Percentiles rank a stretch among this genome's conserved stretches.
These are phyloP conservation scores for Trichoderma semiorbis DNA, from an alignment of 2,329 filamentous ascomycete genomes.

Conservation along the genomic window DNA sequence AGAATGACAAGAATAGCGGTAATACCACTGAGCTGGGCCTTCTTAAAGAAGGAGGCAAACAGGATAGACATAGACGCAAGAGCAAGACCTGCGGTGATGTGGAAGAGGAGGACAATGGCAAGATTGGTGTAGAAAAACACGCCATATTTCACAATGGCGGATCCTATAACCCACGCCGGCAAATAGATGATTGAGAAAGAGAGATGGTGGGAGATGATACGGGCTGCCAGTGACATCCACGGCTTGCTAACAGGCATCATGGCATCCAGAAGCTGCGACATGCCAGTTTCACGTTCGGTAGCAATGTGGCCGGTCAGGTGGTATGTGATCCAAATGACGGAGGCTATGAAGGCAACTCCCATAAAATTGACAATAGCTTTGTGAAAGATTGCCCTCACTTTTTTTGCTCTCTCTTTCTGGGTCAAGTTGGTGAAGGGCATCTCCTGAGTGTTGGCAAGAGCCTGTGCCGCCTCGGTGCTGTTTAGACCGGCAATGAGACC, in stretches of 20 bases:
- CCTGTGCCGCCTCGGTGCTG: constrained; percentile 35
- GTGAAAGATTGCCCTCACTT: constrained; percentile 70
- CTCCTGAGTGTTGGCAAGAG: constrained; percentile 49
- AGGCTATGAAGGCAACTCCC: constrained; percentile 74
- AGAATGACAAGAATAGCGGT: constrained; percentile 69
- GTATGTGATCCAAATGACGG: constrained; percentile 77
- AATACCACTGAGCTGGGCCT: constrained; percentile 83
- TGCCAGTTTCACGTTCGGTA: constrained; percentile 78
- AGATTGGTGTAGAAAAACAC: constrained; percentile 64
- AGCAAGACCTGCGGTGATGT: constrained; percentile 72
- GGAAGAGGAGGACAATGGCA: constrained; percentile 68
- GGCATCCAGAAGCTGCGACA: constrained; percentile 83
- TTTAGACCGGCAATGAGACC: constrained; percentile 61
- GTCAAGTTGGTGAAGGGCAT: constrained; percentile 75
- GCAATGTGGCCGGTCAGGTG: constrained; percentile 85
- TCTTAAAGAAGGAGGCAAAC: constrained; percentile 79
- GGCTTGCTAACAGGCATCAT: constrained; percentile 77
- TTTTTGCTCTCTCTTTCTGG: constrained; percentile 59
- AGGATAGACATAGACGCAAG: constrained; percentile 78
- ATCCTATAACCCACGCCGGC: constrained; percentile 78
- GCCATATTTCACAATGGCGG: constrained; percentile 58
- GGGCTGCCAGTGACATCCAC: constrained; percentile 74
- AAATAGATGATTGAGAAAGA: constrained; percentile 77
- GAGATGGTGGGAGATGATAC: constrained; percentile 75
- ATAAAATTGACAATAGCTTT: constrained; percentile 68